These are phyloP conservation scores for Aspergillus quadricinctus DNA, from an alignment of 2,329 filamentous ascomycete species.

Conservation along the genomic window DNA sequence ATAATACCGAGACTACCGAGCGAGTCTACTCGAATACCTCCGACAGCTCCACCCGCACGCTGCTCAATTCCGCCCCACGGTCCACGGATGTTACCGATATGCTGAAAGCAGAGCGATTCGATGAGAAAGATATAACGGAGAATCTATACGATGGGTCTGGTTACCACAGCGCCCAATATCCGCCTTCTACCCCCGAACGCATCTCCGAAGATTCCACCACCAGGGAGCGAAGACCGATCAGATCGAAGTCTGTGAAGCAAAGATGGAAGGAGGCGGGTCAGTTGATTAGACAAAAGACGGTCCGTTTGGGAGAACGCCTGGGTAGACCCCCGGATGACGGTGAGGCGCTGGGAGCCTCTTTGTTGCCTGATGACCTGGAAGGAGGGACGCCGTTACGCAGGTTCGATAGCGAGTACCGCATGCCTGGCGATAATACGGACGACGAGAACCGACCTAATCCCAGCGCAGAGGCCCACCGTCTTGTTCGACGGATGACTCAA, in stretches of 20 bases:
- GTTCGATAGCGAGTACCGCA: slow-evolving; percentile 17
- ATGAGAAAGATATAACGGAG: neutral
- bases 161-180: neutral
- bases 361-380: slow-evolving; percentile 29
- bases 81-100: slow-evolving; percentile 2
- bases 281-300: slow-evolving; percentile 27
- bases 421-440: slow-evolving; percentile 13
- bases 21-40: neutral
- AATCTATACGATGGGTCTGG: neutral
- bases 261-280: slow-evolving; percentile 27
- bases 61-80: neutral
- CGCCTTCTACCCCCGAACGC: neutral
- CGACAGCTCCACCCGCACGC: neutral
- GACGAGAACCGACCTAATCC: slow-evolving; percentile 20
- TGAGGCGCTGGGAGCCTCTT: slow-evolving; percentile 24
- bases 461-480: slow-evolving; percentile 35
- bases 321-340: slow-evolving; percentile 30
- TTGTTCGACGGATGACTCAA: slow-evolving; percentile 34
- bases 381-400: slow-evolving; percentile 19
- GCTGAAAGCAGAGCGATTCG: neutral
- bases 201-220: neutral
- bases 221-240: slow-evolving; percentile 6
- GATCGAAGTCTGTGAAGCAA: slow-evolving; percentile 16
- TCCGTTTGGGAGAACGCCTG: slow-evolving; percentile 24
- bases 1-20: neutral